Conservation (phyloP, 176 grass and related monocot genomes). For the Puccinellia tenuiflora region DNA sequence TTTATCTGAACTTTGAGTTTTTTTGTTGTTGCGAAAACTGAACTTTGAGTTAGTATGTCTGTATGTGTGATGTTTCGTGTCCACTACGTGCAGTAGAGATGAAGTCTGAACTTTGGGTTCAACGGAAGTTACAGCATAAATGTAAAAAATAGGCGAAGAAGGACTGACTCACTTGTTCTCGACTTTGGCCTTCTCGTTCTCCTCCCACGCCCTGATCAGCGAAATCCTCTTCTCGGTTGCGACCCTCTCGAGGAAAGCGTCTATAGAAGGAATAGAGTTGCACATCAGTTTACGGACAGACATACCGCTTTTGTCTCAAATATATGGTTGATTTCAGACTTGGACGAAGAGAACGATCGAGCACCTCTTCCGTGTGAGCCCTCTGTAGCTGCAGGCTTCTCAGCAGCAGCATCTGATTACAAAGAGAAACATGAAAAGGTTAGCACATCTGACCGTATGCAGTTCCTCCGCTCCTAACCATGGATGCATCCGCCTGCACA, state of each 20-base stretch:
- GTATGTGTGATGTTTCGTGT: not conserved
- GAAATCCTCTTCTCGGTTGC: slow-evolving; percentile 45
- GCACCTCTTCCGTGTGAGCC: slow-evolving; percentile 44
- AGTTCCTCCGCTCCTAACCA: not conserved
- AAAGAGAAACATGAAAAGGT: not conserved
- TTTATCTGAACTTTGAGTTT: not conserved
- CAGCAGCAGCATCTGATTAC: slow-evolving; percentile 16
- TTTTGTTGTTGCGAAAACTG: too few relatives aligned
- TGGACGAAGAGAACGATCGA: not conserved
- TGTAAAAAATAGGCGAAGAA: not conserved
- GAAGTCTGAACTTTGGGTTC: not conserved
- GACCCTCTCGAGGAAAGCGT: slow-evolving; percentile 31
- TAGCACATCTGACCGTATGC: not conserved
- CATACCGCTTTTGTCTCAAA: not conserved
- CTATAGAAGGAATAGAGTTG: not conserved
- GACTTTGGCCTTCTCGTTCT: slow-evolving; percentile 65
- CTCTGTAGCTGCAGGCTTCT: slow-evolving; percentile 23
- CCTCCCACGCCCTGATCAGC: slow-evolving; percentile 72
- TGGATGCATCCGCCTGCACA: not conserved
- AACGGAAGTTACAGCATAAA: not conserved
- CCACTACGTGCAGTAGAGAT: not conserved
- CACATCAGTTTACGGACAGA: not conserved
- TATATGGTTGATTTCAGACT: not conserved
- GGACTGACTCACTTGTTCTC: slow-evolving; percentile 37
- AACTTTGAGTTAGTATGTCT: not conserved